Conservation (phyloP, 805 yeast species). For the Wickerhamiella siamensis region DNA sequence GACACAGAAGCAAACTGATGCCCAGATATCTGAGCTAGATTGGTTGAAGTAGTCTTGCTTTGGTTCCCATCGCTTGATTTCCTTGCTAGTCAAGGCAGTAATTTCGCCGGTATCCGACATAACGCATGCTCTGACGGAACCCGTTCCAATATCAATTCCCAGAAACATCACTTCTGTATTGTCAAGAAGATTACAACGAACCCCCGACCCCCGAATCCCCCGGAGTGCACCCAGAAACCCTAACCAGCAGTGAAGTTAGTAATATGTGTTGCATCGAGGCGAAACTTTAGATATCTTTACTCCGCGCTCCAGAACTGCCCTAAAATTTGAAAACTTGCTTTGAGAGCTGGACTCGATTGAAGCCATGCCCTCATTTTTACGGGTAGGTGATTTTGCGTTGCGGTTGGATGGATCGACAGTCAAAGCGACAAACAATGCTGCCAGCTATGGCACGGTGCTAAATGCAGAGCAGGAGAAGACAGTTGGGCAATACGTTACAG, state of each 20-base stretch:
- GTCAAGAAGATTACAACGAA: no score
- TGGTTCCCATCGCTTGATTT: constrained; percentile 44
- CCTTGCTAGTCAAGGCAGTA: constrained; percentile 56
- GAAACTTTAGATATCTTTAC: no score
- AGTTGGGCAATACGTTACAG: not conserved
- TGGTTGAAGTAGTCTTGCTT: constrained; percentile 49
- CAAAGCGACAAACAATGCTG: not conserved
- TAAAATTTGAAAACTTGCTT: no score
- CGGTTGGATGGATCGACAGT: not conserved
- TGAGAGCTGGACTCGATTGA: no score
- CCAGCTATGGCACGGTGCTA: not conserved
- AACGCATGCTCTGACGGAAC: constrained; percentile 89
- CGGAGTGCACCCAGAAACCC: no score
- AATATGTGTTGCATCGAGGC: no score
- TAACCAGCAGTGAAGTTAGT: no score
- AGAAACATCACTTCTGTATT: constrained; percentile 32
- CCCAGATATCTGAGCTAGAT: constrained; percentile 85
- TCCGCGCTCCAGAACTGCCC: no score
- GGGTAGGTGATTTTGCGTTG: not conserved
- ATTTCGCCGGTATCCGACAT: constrained; percentile 76
- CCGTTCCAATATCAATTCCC: constrained; percentile 95
- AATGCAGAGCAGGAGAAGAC: not conserved
- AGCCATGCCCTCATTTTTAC: not conserved
- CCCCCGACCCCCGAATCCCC: no score
- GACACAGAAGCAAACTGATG: constrained; percentile 64